A percentile compares a stretch with the other conserved stretches of the same genome.
These are phyloP conservation scores for Leishmania turanica DNA, from an alignment of 208 protist genomes.

Conservation along the genomic window DNA sequence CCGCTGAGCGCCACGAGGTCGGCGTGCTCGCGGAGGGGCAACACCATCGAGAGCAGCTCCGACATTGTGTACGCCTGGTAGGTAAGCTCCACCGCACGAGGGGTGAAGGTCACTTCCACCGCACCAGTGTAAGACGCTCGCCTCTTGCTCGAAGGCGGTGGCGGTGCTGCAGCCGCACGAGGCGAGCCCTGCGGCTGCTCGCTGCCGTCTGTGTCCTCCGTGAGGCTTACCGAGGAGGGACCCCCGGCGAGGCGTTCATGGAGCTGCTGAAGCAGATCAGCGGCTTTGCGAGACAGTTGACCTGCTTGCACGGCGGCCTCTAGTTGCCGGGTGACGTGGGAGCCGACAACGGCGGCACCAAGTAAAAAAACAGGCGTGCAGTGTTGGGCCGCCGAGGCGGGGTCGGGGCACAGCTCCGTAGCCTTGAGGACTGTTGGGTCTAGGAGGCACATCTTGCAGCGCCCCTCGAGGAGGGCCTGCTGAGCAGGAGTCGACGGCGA, in stretches of 20 bases:
- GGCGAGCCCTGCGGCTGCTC: neutral
- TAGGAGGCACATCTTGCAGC: conserved; percentile 29
- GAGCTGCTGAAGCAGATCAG: conserved; percentile 21
- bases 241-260: conserved; percentile 5
- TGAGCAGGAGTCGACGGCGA: neutral
- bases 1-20: conserved; percentile 61
- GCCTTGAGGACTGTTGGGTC: conserved; percentile 15
- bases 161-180: neutral
- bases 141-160: neutral
- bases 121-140: neutral
- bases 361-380: conserved; percentile 10
- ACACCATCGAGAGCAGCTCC: conserved; percentile 65
- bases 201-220: neutral
- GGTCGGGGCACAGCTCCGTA: neutral
- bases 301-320: conserved; percentile 2
- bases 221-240: neutral
- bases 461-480: neutral
- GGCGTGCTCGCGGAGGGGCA: conserved; percentile 19
- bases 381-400: too few species aligned
- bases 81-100: conserved; percentile 45
- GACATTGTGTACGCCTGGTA: conserved; percentile 86
- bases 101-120: conserved; percentile 37
- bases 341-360: neutral
- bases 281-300: conserved; percentile 2
- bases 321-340: neutral